A percentile compares a stretch with the other conserved stretches of the same genome.
phyloP scores from a whole-genome alignment of 441 rosid genomes.

The Erodium chrysanthum region DNA sequence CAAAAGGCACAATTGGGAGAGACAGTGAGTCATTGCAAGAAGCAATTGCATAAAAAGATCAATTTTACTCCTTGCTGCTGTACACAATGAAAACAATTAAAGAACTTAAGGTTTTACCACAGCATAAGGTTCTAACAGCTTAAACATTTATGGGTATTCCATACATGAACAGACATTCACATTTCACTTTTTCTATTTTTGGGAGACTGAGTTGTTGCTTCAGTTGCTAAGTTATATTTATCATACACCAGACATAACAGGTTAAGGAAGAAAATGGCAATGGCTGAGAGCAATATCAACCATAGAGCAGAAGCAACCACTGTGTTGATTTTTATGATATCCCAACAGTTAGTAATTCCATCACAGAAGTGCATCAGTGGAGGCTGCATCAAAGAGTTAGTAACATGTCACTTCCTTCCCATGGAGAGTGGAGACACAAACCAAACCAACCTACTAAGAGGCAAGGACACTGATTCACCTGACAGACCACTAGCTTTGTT shows the following conservation, averaged over 20 bases:
- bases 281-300: neutral
- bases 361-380: too few relatives aligned
- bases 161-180: neutral
- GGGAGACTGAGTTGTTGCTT: neutral
- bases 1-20: conserved; percentile 37
- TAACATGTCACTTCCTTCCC: neutral
- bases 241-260: neutral
- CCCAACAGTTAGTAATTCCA: neutral
- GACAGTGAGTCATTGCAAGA: conserved; percentile 34
- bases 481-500: neutral
- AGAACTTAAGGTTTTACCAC: too few relatives aligned
- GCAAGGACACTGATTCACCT: neutral
- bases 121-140: too few relatives aligned
- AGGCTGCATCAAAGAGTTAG: neutral
- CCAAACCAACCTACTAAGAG: neutral
- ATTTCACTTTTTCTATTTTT: neutral
- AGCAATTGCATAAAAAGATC: conserved; percentile 21
- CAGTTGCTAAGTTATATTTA: neutral
- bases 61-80: neutral
- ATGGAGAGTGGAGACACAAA: neutral
- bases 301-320: neutral
- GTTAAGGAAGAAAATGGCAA: neutral
- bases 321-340: neutral
- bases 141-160: neutral
- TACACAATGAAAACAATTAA: too few relatives aligned